phyloP scores from a whole-genome alignment of 2,329 filamentous ascomycete species.

The Talaromyces piceae region DNA sequence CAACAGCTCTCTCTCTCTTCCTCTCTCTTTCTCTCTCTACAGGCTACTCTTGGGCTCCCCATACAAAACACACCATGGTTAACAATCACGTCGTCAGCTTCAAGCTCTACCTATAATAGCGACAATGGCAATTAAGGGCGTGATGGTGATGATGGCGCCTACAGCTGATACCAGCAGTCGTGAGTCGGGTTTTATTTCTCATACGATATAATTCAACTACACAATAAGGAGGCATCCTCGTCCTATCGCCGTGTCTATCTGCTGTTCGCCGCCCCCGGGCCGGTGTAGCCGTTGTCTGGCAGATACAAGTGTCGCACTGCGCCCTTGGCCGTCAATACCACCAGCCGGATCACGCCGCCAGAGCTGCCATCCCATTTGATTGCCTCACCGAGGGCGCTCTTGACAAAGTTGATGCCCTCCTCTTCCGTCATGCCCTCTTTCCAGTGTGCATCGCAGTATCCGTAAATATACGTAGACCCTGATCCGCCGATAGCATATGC shows the following conservation, averaged over 20 bases:
- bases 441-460: slow-evolving; percentile 97
- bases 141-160: too few relatives aligned
- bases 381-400: slow-evolving; percentile 80
- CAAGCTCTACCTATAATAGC: too few relatives aligned
- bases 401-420: slow-evolving; percentile 88
- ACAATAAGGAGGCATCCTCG: neutral
- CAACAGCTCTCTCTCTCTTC: too few relatives aligned
- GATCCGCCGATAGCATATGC: slow-evolving; percentile 92
- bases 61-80: too few relatives aligned
- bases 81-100: too few relatives aligned
- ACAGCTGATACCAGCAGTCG: too few relatives aligned
- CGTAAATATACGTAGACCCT: slow-evolving; percentile 98
- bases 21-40: too few relatives aligned
- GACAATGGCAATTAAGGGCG: too few relatives aligned
- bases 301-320: slow-evolving; percentile 92
- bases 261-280: slow-evolving; percentile 55
- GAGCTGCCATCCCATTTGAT: slow-evolving; percentile 99
- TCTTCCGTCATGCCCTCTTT: slow-evolving; percentile 86
- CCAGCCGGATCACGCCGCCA: slow-evolving; percentile 95
- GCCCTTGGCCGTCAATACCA: slow-evolving; percentile 83
- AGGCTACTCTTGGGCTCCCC: too few relatives aligned
- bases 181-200: too few relatives aligned
- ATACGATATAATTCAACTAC: neutral
- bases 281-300: slow-evolving; percentile 81
- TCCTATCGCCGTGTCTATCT: too few relatives aligned